Evolutionary conservation across 2,329 filamentous ascomycete genomes (phyloP), one percentile per base, ranked within the genome.

Genomic region (Bimuria novae-zelandiae): DNA sequence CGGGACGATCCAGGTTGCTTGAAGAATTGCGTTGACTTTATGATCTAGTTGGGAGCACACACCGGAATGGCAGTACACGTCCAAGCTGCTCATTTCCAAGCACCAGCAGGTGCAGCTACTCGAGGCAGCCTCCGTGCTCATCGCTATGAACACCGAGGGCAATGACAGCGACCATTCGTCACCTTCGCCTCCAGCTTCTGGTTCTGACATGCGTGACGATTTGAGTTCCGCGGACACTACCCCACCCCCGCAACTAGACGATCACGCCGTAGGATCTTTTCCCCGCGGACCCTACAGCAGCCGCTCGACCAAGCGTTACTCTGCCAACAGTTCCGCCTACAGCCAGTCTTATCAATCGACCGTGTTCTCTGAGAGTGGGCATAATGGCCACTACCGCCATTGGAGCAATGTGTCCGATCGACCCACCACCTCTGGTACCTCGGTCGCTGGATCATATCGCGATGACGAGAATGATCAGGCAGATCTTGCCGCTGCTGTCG

Each of bases 71-170:
- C 90, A 92, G 47, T 88, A 89, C 74, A 99, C 94, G 51, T 97
- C 94, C 65, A 97, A 97, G 79, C 82, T 97, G 72, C 87, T 97
- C 73, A 97, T 99, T 67, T 97, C 93, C 66, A 99, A 99, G 83
- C 94, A 99, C 76, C 94, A 99, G 78, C 94, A 99, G 80, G 94
- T 99, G 48, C 94, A 99, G 76, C 84, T 99, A 55, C 84, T 99
- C 55, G 94, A 99, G 77, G 94, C 94, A 35, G 94, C 94, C 33
- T 96, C 92, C n/a, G 94, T 97, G 47, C 81, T 99, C 60, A 88
- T 97, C 54, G 88, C 87, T 69, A 97, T 99, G 92, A 97, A 86
- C 68, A 72, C 78, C 52, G 82, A 88, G 57, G 81, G 80, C 42
- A 79, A 82, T 35, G 65, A 68, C 57, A 95, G 90, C 75, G 91